Base-by-base conservation (phyloP, 495 filamentous ascomycete species). In the Lasiosphaeris hirsuta region DNA sequence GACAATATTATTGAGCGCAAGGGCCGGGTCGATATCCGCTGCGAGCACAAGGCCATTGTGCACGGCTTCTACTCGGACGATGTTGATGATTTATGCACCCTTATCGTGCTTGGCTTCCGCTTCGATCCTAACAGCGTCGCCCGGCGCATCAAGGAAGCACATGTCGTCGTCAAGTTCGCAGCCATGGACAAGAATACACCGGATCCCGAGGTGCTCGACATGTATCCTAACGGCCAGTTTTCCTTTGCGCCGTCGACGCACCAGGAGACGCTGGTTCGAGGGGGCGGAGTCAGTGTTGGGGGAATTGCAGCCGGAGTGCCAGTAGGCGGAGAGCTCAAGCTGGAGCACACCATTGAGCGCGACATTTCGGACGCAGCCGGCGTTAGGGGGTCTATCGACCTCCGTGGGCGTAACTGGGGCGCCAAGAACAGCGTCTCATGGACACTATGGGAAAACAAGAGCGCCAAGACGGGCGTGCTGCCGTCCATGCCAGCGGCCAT, bases 61-160 rank as follows among this genome's bases (percentile, higher is more conserved):
- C 62, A 67, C 59, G 65, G 65, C 46, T 44, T 44, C 49, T 4
- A 57, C 7, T 36, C 17, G 14, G 45, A 38, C 13, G 46, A 57
- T 18, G 36, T 14, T 37, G 53, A 55, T 8, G 44, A 45, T 1
- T 33, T 14, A 8, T 51, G 54, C 13, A 62, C 58, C 2, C 58
- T 69, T 3, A 37, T 69, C 10, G 58, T 69, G 34, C 54, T 57
- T 11, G 57, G 62, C 9, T 66, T 69, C 43, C 60, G 51, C 11
- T 69, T 69, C 56, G 43, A 59, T 40, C 55, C 41, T 18, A 64
- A 64, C 49, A 37, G 44, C 13, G 34, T 36, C 13, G 53, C 58
- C 1, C 44, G 63, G n/a, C 39, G 63, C 11, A 54, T 69, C 17
- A 35, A 23, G 5, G 17, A 15, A 15, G 66, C 46, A 11, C n/a